Evolutionary conservation across 1,284 basidiomycete genomes (phyloP).

Genomic region (Phellopilus nigrolimitatus): DNA sequence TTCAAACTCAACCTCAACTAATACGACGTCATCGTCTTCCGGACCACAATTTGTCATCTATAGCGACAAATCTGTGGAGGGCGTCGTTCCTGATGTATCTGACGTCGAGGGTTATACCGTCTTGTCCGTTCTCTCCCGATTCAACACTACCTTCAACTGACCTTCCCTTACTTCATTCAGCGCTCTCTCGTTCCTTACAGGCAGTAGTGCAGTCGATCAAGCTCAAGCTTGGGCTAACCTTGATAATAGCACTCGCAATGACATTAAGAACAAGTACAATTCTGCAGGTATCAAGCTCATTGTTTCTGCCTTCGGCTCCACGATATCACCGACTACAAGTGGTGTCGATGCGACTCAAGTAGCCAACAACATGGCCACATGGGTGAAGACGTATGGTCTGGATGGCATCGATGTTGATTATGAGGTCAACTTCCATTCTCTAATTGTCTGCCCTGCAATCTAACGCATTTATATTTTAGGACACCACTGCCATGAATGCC

Average conservation of each 20-base stretch:
- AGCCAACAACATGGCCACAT: conserved; percentile 25
- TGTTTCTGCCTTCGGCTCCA: conserved; percentile 25
- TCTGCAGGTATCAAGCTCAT: conserved; percentile 25
- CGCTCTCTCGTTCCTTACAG: conserved; percentile 24
- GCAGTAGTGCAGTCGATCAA: conserved; percentile 22
- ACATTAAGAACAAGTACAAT: conserved; percentile 23
- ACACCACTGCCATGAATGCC: conserved; percentile 26
- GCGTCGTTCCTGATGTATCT: conserved; percentile 7
- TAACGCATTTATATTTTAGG: conserved; percentile 16
- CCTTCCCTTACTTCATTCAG: not conserved
- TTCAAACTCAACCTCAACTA: not conserved
- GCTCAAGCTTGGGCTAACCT: conserved; percentile 23
- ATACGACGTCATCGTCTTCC: not conserved
- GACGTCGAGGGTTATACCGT: conserved; percentile 17
- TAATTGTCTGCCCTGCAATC: not conserved
- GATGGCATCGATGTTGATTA: conserved; percentile 21
- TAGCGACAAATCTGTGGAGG: not conserved
- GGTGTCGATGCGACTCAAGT: conserved; percentile 20
- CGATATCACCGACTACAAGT: conserved; percentile 22
- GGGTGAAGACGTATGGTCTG: conserved; percentile 16
- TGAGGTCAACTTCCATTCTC: conserved; percentile 13
- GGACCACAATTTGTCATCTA: conserved; percentile 18
- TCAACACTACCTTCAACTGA: not conserved
- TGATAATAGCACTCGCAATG: conserved; percentile 18
- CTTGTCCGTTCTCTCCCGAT: conserved; percentile 13